Evolutionary conservation across 441 rosid genomes (phyloP), one percentile per base, ranked within the genome.

Genomic region (Gossypium gossypioides): DNA sequence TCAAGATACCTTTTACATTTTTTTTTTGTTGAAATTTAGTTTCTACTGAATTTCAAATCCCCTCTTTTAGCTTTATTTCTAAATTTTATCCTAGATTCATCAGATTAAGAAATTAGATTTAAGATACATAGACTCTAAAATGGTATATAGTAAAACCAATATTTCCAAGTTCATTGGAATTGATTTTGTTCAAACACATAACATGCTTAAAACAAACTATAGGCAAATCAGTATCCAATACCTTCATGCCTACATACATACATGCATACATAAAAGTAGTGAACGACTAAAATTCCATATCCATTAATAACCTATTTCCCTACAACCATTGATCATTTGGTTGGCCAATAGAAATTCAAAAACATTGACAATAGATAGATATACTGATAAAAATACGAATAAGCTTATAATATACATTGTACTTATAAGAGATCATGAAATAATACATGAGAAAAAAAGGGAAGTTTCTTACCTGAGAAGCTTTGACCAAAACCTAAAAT

Each of bases 401-500:
- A 44, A 6, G 32, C 6, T 44, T 42, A 18, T 37, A 10, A 4
- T 19, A 6, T 4, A 37, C 0, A 5, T 1, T 4, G 2, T 10
- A 8, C 4, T 7, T 21, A 6, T 3, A 54, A n/a, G n/a, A 70
- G 2, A 63, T 1, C 18, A 55, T 12, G 27, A 15, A 63, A 22
- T 9, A n/a, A 51, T 6, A 8, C n/a, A 8, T n/a, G 9, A 3
- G 21, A 2, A 1, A 2, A 9, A 21, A 16, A 52, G 34, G 18
- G 15, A 46, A 64, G 56, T 21, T 19, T 44, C 24, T 32, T 6
- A 75, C 78, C 78, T 54, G 42, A 69, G 34, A 75, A 51, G 66
- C 8, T 59, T n/a, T 13, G 64, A 7, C 15, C 46, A 7, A 64
- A 75, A 69, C 51, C 34, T 40, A 24, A 24, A 24, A 2, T 24